Conservation (phyloP, 78 protist genomes). For the Protostelium mycophagum region DNA sequence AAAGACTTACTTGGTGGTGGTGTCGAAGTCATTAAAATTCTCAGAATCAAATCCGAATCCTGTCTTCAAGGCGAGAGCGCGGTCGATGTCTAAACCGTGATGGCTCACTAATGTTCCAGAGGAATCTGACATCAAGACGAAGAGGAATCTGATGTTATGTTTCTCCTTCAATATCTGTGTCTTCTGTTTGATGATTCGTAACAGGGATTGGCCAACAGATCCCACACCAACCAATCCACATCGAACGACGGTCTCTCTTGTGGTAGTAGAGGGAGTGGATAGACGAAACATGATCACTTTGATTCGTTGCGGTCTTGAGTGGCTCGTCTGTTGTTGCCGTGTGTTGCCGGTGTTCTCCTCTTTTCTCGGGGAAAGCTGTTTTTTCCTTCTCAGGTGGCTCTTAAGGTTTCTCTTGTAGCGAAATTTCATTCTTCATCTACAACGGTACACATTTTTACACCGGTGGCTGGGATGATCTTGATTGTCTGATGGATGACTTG, state of each 20-base stretch:
- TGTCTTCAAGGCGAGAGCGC: neutral
- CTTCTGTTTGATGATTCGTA: neutral
- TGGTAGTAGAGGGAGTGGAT: neutral
- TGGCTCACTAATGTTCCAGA: neutral
- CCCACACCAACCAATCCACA: neutral
- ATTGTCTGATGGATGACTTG: no score
- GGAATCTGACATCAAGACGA: neutral
- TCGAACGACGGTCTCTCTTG: neutral
- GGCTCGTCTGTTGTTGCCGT: no score
- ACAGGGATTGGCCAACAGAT: neutral
- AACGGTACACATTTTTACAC: no score
- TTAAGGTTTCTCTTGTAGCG: no score
- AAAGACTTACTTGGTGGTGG: neutral
- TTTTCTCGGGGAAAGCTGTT: no score
- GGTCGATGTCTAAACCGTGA: neutral
- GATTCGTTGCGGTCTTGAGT: no score
- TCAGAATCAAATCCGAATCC: neutral
- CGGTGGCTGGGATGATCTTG: no score
- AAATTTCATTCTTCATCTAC: no score
- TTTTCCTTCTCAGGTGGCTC: no score
- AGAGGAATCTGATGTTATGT: neutral
- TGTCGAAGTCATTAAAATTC: neutral
- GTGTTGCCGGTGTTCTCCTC: no score
- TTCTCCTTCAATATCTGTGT: neutral
- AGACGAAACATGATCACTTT: slow-evolving; percentile 1